Base-by-base conservation (phyloP, 2,329 filamentous ascomycete genomes). In the Blumeriella jaapii region DNA sequence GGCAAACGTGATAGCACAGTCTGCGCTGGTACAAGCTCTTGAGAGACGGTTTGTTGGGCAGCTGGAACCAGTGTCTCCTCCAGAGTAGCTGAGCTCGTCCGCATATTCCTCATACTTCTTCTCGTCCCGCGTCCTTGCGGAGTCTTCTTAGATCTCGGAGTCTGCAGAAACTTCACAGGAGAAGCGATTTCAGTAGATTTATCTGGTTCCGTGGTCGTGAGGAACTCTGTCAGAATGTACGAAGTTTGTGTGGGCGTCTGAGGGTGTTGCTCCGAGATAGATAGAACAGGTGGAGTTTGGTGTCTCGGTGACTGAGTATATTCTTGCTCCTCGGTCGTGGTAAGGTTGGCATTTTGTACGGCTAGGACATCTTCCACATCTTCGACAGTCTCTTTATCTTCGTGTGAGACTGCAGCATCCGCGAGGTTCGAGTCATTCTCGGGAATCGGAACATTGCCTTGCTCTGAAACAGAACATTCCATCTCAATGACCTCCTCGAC, bases 91-190 rank as follows among this genome's bases (percentile, higher is more conserved):
- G 41, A 41, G 14, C 40, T 46, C 11, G 31, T 18, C 8, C 42
- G 36, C n/a, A 29, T 42, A 12, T 16, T 37, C 25, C 42, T 38
- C 6, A 34, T 39, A 37, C 40, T 43, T 33, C 39, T 28, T 15
- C 44, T 35, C 6, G 33, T 31, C 19, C 38, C 36, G 20, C 20
- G 34, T 8, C 34, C 23, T 16, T 33, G 36, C 11, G 35, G 31
- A 4, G 30, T 39, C 25, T 38, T 37, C n/a, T 30, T 35, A 11
- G 25, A 28, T 22, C 24, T 46, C 29, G 40, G 38, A 19, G 43
- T 41, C 27, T 19, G 13, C n/a, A 18, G 11, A 13, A 13, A 29
- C 16, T 42, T 40, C 12, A 29, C 28, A 23, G 29, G 31, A 15
- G 32, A 38, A 14, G 24, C 17, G 7, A 24, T 9, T 11, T 26